phyloP scores from a whole-genome alignment of 805 yeast species.

The Pichia manshurica region DNA sequence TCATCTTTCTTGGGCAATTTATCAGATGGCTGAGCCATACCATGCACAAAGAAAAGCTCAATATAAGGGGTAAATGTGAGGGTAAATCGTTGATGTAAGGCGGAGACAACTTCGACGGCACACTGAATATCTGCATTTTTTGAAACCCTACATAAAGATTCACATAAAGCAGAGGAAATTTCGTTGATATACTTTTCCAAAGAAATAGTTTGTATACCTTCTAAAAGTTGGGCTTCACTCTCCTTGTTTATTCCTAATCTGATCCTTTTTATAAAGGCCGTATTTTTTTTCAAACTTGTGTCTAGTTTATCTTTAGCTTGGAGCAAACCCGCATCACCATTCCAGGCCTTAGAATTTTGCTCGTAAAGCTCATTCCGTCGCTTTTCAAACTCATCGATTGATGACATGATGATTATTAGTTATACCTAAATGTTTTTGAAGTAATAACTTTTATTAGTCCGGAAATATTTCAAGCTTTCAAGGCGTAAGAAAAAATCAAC shows the following conservation, averaged over 20 bases:
- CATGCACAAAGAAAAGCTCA: constrained; percentile 37
- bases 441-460: too few relatives aligned
- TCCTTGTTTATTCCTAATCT: constrained; percentile 53
- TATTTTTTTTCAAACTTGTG: constrained; percentile 74
- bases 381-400: constrained; percentile 14
- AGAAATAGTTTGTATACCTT: constrained; percentile 58
- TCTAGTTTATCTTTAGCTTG: constrained; percentile 39
- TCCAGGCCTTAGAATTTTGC: constrained; percentile 48
- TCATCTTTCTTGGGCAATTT: constrained; percentile 40
- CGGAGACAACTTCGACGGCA: constrained; percentile 61
- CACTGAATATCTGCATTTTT: constrained; percentile 56
- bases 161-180: constrained; percentile 54
- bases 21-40: constrained; percentile 33
- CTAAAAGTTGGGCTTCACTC: constrained; percentile 40
- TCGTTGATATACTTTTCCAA: constrained; percentile 74
- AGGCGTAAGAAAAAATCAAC: too few relatives aligned
- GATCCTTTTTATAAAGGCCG: constrained; percentile 70
- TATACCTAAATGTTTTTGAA: too few relatives aligned
- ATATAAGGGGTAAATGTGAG: constrained; percentile 45
- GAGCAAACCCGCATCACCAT: constrained; percentile 35
- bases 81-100: constrained; percentile 71
- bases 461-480: too few relatives aligned
- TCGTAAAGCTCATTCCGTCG: constrained; percentile 31
- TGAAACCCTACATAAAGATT: constrained; percentile 49
- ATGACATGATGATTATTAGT: not conserved